A percentile compares a stretch with the other conserved stretches of the same genome.
Conservation (phyloP, 257 asterid species). For the Solanum appendiculatum region DNA sequence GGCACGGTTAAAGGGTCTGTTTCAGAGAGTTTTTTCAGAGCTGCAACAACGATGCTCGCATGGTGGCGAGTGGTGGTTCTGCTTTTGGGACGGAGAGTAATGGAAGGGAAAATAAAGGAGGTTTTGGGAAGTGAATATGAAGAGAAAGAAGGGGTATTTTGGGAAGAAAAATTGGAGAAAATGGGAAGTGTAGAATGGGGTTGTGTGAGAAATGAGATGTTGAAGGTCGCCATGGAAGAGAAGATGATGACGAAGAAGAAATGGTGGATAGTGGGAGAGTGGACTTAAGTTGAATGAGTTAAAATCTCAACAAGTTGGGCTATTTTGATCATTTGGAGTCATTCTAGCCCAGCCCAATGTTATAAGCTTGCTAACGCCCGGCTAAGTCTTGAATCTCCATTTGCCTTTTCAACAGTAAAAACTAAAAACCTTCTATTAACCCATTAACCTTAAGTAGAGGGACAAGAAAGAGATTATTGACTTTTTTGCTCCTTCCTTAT, state of each 20-base stretch:
- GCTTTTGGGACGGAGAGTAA: slow-evolving; percentile 16
- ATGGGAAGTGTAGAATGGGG: slow-evolving; percentile 10
- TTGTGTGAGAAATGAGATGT: slow-evolving; percentile 17
- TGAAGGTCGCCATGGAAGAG: slow-evolving; percentile 9
- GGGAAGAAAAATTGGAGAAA: slow-evolving; percentile 20
- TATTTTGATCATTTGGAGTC: not conserved
- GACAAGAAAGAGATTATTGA: too few relatives aligned
- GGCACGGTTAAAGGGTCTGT: slow-evolving; percentile 47
- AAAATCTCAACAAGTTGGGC: not conserved
- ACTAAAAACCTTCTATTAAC: too few relatives aligned
- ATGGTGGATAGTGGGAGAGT: not conserved
- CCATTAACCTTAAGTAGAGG: too few relatives aligned
- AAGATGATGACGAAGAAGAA: not conserved
- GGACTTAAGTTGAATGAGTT: not conserved
- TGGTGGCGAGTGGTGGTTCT: slow-evolving; percentile 17
- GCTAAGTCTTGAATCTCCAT: too few relatives aligned
- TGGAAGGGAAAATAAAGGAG: slow-evolving; percentile 18
- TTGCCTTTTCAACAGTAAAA: too few relatives aligned
- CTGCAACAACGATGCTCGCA: slow-evolving; percentile 36
- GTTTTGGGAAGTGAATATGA: slow-evolving; percentile 30
- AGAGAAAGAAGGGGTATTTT: slow-evolving; percentile 20
- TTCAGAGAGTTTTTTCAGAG: slow-evolving; percentile 62
- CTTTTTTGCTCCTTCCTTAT: too few relatives aligned
- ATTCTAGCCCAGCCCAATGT: not conserved
- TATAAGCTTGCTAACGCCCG: not conserved